Evolutionary conservation across 371 early-diverging fungal genomes (phyloP).

Genomic region (Gilbertella persicaria): DNA sequence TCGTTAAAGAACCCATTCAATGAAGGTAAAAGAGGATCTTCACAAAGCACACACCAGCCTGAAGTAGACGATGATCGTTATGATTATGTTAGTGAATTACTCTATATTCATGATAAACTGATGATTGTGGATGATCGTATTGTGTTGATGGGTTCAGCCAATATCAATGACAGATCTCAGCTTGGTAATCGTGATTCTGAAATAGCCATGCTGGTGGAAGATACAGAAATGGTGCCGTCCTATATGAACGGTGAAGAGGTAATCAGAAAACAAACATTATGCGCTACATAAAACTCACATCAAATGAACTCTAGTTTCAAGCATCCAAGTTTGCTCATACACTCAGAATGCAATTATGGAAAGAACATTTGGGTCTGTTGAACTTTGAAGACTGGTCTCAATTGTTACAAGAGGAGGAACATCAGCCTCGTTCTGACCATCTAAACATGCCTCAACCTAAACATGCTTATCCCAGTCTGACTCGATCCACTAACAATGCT

Average conservation of each 20-base stretch:
- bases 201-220: slow-evolving; percentile 84
- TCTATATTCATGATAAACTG: slow-evolving; percentile 92
- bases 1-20: background rate
- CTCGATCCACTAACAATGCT: slow-evolving; percentile 27
- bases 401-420: slow-evolving; percentile 8
- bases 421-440: slow-evolving; percentile 1
- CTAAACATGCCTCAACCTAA: slow-evolving; percentile 11
- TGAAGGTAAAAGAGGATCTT: slow-evolving; percentile 12
- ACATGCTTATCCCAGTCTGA: slow-evolving; percentile 27
- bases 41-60: slow-evolving; percentile 2
- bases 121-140: slow-evolving; percentile 90
- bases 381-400: slow-evolving; percentile 44
- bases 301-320: too few species aligned
- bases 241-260: slow-evolving; percentile 74
- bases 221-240: slow-evolving; percentile 65
- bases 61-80: slow-evolving; percentile 32
- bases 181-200: slow-evolving; percentile 91
- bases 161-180: slow-evolving; percentile 70
- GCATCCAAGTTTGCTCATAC: slow-evolving; percentile 77
- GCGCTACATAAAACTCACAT: too few species aligned
- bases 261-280: slow-evolving; percentile 1
- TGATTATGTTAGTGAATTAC: slow-evolving; percentile 75
- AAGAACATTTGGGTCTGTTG: slow-evolving; percentile 82
- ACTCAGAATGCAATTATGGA: slow-evolving; percentile 78
- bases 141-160: slow-evolving; percentile 80